Base-by-base conservation (phyloP, 768 basidiomycete species). In the Termitomyces eurrhizus region DNA sequence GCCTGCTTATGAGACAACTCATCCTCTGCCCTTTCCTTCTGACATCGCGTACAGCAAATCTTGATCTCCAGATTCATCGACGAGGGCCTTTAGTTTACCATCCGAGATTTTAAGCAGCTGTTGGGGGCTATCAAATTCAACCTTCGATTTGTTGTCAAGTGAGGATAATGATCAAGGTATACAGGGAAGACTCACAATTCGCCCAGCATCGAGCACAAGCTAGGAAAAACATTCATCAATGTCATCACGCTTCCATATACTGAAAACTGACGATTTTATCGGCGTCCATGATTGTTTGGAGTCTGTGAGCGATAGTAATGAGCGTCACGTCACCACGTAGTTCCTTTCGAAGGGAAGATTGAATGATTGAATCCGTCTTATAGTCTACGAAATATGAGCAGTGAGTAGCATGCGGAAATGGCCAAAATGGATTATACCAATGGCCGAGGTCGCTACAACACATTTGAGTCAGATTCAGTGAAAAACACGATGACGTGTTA, bases 241-340 rank as follows among this genome's bases (percentile, higher is more conserved):
- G 9, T 37, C 45, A 29, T 50, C 48, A 33, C 24, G 45, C 60
- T 44, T n/a, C 8, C 68, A 70, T 29, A 24, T 13, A 35, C 26
- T 16, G 52, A 51, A 33, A 24, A 71, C 80, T 49, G 55, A 81
- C 77, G 56, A 81, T 77, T 64, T 77, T 81, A 74, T 84, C 82
- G 69, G 87, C 80, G 73, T 90, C 84, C 70, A 90, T 84, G 53
- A 89, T 83, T 0, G 87, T 89, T 61, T 83, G 81, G 11, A 89
- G 75, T 44, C 87, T 75, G 73, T 91, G 90, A 7, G 90, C 89
- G 49, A 92, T 83, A 7, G 84, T 86, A 35, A 89, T 74, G 33
- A 88, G 69, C 4, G 85, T 87, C 8, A 87, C 77, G 60, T 85
- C 85, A 39, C 80, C 73, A 29, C 75, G 77, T 64, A 90, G 83